Percentiles rank a stretch among this genome's conserved stretches.
Conservation (phyloP, 768 basidiomycete species). For the Collybia mongolica region DNA sequence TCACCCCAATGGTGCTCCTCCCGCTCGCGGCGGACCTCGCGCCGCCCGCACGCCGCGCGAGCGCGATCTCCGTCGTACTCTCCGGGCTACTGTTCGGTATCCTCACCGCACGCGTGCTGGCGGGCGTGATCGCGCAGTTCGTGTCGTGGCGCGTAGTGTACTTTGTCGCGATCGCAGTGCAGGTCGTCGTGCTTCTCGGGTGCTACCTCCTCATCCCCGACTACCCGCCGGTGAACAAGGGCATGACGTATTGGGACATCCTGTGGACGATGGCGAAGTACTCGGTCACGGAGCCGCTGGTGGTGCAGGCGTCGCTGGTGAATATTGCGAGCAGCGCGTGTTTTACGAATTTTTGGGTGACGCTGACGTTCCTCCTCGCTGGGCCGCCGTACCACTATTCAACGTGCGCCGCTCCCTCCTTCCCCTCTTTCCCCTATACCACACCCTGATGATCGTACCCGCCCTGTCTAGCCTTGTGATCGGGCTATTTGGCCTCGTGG, state of each 20-base stretch:
- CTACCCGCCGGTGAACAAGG: constrained; percentile 60
- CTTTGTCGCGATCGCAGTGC: constrained; percentile 71
- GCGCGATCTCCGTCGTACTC: constrained; percentile 71
- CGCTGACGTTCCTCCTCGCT: constrained; percentile 76
- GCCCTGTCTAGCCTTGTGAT: constrained; percentile 46
- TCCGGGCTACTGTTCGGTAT: constrained; percentile 67
- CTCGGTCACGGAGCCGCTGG: constrained; percentile 68
- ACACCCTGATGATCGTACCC: not conserved
- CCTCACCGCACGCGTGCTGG: constrained; percentile 68
- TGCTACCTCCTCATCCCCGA: constrained; percentile 70
- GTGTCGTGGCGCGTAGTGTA: constrained; percentile 70
- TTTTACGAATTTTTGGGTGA: constrained; percentile 63
- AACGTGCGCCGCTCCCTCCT: constrained; percentile 39
- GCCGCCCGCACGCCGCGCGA: constrained; percentile 62
- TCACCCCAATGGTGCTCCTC: constrained; percentile 75
- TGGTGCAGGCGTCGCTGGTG: constrained; percentile 65
- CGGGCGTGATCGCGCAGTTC: constrained; percentile 72
- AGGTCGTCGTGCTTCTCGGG: constrained; percentile 53
- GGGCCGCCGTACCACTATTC: constrained; percentile 72
- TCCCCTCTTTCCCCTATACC: constrained; percentile 18
- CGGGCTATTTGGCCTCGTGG: constrained; percentile 72
- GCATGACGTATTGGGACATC: constrained; percentile 63
- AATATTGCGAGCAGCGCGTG: constrained; percentile 57
- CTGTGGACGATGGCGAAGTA: constrained; percentile 74
- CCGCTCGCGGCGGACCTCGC: constrained; percentile 78